Evolutionary conservation across 2,329 filamentous ascomycete genomes (phyloP), one percentile per base, ranked within the genome.

Genomic region (Arthrobotrys conoides): DNA sequence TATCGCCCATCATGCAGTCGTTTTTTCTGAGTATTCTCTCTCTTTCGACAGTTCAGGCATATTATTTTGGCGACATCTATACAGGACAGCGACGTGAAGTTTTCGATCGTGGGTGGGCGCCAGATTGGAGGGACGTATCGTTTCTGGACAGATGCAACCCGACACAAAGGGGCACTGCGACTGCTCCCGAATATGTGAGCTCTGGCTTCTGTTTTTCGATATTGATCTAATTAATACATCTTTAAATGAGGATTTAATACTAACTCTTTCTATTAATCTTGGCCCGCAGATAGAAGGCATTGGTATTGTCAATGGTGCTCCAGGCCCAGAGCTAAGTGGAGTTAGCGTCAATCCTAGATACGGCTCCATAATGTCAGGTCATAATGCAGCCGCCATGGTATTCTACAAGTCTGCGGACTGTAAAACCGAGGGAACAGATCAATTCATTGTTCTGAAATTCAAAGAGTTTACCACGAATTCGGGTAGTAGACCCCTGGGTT

Each of bases 261-360:
- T 3, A 30, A 6, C 6, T n/a, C 16, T 46, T 3, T 6, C 8
- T 46, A 18, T 6, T 30, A 46, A 46, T n/a, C 2, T 9, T 10
- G 36, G 36, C 10, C 4, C 20, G 5, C 68, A 78, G 75, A 6
- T 72, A 16, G 51, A 53, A 63, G 61, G 51, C 9, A 33, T 72
- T 14, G 75, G 75, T 6, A 30, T 78, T 8, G 64, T 78, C 16
- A 78, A 61, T 18, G 75, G 75, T 9, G 61, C 68, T 5, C 10
- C 18, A 22, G 12, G 33, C 1, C 61, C 71, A 5, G 33, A 18
- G 22, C n/a, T n/a, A 14, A n/a, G 22, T 18, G 27, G 3, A 30
- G n/a, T n/a, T n/a, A n/a, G n/a, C n/a, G n/a, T n/a, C n/a, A 30
- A 9, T 6, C 16, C 3, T 0, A 12, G 18, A 44, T 6, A 68